These are phyloP conservation scores for Waltergamsia citrina DNA, from an alignment of 2,329 filamentous ascomycete species.

Conservation along the genomic window DNA sequence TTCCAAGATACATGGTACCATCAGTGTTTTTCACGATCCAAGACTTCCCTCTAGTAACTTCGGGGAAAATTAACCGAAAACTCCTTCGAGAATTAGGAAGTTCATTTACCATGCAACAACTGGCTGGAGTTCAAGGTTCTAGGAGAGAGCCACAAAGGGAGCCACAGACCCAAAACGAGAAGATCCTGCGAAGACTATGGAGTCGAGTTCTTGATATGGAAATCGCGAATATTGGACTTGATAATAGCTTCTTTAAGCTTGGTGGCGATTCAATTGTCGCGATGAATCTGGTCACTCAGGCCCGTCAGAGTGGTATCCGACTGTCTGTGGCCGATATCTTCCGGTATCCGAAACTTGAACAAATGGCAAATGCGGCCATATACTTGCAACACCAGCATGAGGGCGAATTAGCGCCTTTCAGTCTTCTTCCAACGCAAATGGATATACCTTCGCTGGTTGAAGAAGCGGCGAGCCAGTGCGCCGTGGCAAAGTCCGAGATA, in stretches of 20 bases:
- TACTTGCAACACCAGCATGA: not conserved
- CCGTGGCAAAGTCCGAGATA: conserved; percentile 17
- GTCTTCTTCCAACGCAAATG: not conserved
- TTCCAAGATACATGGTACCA: conserved; percentile 3
- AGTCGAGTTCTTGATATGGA: conserved; percentile 24
- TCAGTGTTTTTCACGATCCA: conserved; percentile 2
- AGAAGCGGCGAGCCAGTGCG: not conserved
- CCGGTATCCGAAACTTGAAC: conserved; percentile 26
- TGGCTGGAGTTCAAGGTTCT: conserved; percentile 1
- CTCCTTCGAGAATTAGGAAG: not conserved
- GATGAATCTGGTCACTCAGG: conserved; percentile 5
- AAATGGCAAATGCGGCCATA: not conserved
- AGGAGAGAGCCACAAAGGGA: conserved; percentile 4
- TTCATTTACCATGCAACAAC: conserved; percentile 1
- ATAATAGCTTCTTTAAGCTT: conserved; percentile 7
- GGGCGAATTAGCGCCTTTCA: not conserved
- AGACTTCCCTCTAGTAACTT: not conserved
- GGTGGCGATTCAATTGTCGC: conserved; percentile 8
- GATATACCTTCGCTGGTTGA: not conserved
- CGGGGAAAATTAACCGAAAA: not conserved
- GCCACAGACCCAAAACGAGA: not conserved
- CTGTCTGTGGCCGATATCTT: conserved; percentile 36
- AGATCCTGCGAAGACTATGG: conserved; percentile 11
- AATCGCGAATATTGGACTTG: conserved; percentile 2
- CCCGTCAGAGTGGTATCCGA: conserved; percentile 16